Base-by-base conservation (phyloP, 1,284 basidiomycete species). In the Sporisorium sorghi region DNA sequence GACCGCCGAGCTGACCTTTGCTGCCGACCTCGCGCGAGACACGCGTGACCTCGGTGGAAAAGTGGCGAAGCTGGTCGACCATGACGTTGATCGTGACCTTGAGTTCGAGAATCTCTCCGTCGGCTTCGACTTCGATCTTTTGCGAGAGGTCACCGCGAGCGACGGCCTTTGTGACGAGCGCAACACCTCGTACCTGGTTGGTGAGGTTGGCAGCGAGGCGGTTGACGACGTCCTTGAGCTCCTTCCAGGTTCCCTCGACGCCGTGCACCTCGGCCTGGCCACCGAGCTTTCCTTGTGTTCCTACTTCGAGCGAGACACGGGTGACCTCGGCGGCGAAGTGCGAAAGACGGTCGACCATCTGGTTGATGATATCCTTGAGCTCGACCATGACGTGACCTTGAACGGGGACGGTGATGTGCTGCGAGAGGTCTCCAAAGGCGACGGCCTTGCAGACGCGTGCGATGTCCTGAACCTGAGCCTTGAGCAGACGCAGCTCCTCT, bases 81-180 rank as follows among this genome's bases (percentile, higher is more conserved):
- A 97, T 98, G 85, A 92, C 92, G 84, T 99, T 99, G 85, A 99
- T 94, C 37, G 94, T 99, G 70, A 95, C 94, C 87, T 98, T 98
- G 82, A 99, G 87, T 85, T 98, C 96, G 56, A 97, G 87, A 58
- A 99, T 97, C 86, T 99, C 97, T 40, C 97, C 96, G 44, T 91
- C 90, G 1, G 96, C 96, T 81, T 97, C 92, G 78, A 99, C 95
- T 60, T 96, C 93, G 78, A 99, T 98, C 83, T 97, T 94, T 83
- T 96, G 93, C 35, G 91, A 92, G 73, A 99, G 87, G 86, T 99
- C 97, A 50, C 97, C 97, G 67, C 91, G 87, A 0, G 97, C 95
- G 82, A 99, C 95, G 11, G 97, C 97, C 68, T 94, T 98, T n/a
- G 96, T 99, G 82, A 96, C 93, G 82, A 90, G 90, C 28, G 96